A percentile compares a stretch with the other conserved stretches of the same genome.
phyloP scores from a whole-genome alignment of 2,329 filamentous ascomycete species.

The Lecanosticta acicola region DNA sequence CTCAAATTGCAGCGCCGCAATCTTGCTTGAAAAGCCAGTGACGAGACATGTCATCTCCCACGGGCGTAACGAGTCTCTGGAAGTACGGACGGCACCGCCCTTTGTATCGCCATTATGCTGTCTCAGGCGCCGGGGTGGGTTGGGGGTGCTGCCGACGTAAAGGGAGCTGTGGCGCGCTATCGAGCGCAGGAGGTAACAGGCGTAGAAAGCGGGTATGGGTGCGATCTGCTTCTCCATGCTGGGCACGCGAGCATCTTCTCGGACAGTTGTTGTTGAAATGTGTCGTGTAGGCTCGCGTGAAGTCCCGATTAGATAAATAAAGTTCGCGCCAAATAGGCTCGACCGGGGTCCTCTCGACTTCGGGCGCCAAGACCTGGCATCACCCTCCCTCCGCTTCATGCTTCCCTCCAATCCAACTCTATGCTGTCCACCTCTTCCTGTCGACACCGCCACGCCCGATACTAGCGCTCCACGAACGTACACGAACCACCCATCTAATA shows the following conservation, averaged over 20 bases:
- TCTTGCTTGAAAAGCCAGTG: conserved; percentile 79
- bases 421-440: not conserved
- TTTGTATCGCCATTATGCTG: conserved; percentile 85
- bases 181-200: conserved; percentile 86
- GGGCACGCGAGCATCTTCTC: not conserved
- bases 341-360: too few species aligned
- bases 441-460: not conserved
- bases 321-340: not conserved
- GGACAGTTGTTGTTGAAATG: not conserved
- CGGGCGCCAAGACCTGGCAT: too few species aligned
- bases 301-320: too few species aligned
- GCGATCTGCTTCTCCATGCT: conserved; percentile 26
- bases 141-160: conserved; percentile 89
- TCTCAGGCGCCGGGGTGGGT: conserved; percentile 74
- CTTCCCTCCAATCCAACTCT: not conserved
- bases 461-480: not conserved
- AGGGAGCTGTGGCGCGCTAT: conserved; percentile 64
- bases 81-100: conserved; percentile 76
- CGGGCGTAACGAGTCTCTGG: conserved; percentile 61
- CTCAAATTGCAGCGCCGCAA: conserved; percentile 92
- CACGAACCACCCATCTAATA: not conserved
- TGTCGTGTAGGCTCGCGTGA: too few species aligned
- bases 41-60: conserved; percentile 90
- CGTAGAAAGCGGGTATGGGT: conserved; percentile 80
- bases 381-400: not conserved